A percentile compares a stretch with the other conserved stretches of the same genome.
These are phyloP conservation scores for Fusarium ambrosium DNA, from an alignment of 2,329 filamentous ascomycete species.

Conservation along the genomic window DNA sequence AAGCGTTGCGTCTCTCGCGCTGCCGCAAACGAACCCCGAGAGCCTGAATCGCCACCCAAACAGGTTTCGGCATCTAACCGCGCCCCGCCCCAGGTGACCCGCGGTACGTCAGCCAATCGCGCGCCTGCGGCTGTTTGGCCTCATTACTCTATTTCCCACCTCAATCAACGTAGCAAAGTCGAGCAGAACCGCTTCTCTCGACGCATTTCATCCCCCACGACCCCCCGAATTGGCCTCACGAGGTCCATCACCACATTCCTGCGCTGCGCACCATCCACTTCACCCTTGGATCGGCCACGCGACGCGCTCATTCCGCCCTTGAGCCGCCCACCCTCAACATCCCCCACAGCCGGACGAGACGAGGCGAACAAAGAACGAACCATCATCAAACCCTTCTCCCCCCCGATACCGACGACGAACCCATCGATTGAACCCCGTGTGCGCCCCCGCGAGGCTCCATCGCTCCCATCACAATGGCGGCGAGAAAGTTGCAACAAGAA, in stretches of 20 bases:
- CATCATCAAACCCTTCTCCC: constrained; percentile 6
- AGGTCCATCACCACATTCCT: constrained; percentile 24
- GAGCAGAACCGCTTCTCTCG: constrained; percentile 26
- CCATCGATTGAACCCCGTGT: constrained; percentile 19
- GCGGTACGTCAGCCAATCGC: constrained; percentile 41
- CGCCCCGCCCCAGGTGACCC: constrained; percentile 33
- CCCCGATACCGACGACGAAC: constrained; percentile 15
- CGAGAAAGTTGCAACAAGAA: constrained; percentile 96
- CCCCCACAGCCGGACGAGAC: constrained; percentile 22
- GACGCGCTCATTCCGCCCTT: constrained; percentile 25
- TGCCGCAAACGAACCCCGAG: constrained; percentile 9
- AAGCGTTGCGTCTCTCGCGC: not conserved
- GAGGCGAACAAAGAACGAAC: constrained; percentile 30
- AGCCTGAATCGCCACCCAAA: constrained; percentile 14
- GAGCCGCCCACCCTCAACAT: constrained; percentile 29
- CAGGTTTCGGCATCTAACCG: constrained; percentile 41
- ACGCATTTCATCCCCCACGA: constrained; percentile 39
- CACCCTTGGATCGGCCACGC: constrained; percentile 23
- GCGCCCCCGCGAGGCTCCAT: constrained; percentile 35
- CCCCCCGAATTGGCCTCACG: constrained; percentile 39
- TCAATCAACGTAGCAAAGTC: constrained; percentile 37
- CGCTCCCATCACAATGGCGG: constrained; percentile 77
- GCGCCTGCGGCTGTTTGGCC: constrained; percentile 38
- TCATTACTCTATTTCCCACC: constrained; percentile 44
- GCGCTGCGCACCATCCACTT: constrained; percentile 26